These are phyloP conservation scores for Yarrowia galli DNA, from an alignment of 1,139 yeast genomes.

Conservation along the genomic window DNA sequence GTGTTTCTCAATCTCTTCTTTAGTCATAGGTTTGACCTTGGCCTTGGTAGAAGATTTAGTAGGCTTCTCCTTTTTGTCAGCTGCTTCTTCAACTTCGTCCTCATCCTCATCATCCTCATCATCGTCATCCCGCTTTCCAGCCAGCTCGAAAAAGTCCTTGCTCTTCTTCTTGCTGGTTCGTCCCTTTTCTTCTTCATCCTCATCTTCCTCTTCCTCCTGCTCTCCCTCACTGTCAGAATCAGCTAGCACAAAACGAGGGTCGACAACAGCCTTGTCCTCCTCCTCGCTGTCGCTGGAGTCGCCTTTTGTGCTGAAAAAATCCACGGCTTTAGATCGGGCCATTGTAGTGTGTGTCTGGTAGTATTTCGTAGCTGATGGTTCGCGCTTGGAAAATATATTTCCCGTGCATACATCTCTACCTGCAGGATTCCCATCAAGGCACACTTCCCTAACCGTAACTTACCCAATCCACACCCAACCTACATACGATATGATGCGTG, in stretches of 20 bases:
- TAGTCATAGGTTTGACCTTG: conserved; percentile 48
- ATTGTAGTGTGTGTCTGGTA: not conserved
- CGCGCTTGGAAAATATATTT: conserved; percentile 1
- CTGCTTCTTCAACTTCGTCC: not conserved
- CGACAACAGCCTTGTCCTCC: conserved; percentile 2
- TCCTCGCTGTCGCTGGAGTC: conserved; percentile 37
- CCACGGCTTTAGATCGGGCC: conserved; percentile 39
- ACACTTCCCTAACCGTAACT: too few relatives aligned
- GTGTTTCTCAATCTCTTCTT: conserved; percentile 48
- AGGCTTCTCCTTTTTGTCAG: not conserved
- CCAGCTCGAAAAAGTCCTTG: conserved; percentile 37
- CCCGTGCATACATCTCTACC: not conserved
- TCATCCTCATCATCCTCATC: conserved; percentile 39
- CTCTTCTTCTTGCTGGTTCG: conserved; percentile 38
- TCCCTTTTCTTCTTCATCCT: conserved; percentile 38
- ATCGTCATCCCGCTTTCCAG: conserved; percentile 40
- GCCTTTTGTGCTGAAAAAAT: conserved; percentile 36
- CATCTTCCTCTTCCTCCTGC: conserved; percentile 28
- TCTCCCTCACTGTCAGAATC: conserved; percentile 29
- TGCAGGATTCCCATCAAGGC: too few relatives aligned
- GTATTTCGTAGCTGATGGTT: too few relatives aligned
- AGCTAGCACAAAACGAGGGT: conserved; percentile 22
- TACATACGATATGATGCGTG: too few relatives aligned
- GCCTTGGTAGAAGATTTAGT: not conserved
- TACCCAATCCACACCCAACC: too few relatives aligned